Evolutionary conservation across 306 rosid species (phyloP), one percentile per base, ranked within the genome.

Genomic region (Cucurbita moschata): DNA sequence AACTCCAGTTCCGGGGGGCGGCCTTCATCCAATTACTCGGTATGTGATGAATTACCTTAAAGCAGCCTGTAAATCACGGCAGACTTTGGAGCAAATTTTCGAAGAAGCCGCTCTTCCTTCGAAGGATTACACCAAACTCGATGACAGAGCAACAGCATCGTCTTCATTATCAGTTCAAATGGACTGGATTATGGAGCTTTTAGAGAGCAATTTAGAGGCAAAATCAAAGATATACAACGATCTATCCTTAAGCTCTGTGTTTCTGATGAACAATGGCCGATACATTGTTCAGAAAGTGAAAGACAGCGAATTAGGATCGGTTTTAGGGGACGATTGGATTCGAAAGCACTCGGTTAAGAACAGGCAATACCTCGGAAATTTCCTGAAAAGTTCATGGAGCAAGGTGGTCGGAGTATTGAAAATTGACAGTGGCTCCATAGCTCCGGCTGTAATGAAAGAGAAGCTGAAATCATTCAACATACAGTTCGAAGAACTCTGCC

Each of bases 41-140:
- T 94, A 94, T 4, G 99, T 94, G 81, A 91, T 91, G 97, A 94
- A 94, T 74, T 94, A 94, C 80, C 95, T 94, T 4, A 88, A 87
- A 0, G 97, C 99, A 0, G 99, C 99, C 0, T 90, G 97, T 77
- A 83, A 95, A 14, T 89, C 97, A 3, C 77, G 91, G 51, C 89
- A 74, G 57, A 83, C 86, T 2, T 80, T 94, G 15, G 97, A 94
- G 84, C 96, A 86, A 72, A 86, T 94, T 21, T 91, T 91, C 55
- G 97, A 91, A 52, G 97, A 93, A 52, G 81, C 76, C 55, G 83
- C 83, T 4, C 75, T 82, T 75, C 85, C 85, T 0, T 59, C 86
- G 47, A 82, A 79, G 26, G 88, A 82, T 0, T 82, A 82, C 51
- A 79, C 80, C 10, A 89, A 85, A 75, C 86, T 85, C 50, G 90